Evolutionary conservation across 306 rosid species (phyloP).

Genomic region (Prunus persica): DNA sequence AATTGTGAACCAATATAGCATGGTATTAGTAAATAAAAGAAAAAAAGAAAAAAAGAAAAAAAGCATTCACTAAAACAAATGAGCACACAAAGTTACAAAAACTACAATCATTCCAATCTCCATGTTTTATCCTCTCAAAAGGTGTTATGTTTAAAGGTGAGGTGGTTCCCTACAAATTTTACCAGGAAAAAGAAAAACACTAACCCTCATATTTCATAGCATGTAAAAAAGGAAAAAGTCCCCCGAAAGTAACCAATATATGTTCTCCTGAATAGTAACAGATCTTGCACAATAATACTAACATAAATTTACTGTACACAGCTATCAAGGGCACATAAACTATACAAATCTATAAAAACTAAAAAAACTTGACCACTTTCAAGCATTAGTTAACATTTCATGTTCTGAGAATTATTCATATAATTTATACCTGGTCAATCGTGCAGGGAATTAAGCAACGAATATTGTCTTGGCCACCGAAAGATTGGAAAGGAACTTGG

Average conservation of each 20-base stretch:
- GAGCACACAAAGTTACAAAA: background rate
- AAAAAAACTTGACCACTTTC: background rate
- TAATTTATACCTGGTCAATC: constrained; percentile 73
- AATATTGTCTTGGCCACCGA: constrained; percentile 65
- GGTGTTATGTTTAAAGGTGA: background rate
- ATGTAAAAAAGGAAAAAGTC: background rate
- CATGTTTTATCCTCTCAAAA: background rate
- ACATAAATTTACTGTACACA: too few species aligned
- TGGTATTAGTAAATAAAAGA: constrained; percentile 3
- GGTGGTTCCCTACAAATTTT: background rate
- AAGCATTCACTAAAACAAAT: background rate
- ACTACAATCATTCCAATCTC: background rate
- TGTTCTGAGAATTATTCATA: background rate
- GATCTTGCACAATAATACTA: too few species aligned
- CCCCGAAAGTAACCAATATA: too few species aligned
- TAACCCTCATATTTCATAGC: background rate
- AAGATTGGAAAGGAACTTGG: constrained; percentile 94
- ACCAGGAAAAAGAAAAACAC: background rate
- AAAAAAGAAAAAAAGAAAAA: background rate
- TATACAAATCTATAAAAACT: too few species aligned
- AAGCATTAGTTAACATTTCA: background rate
- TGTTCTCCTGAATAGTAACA: too few species aligned
- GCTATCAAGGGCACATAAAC: too few species aligned
- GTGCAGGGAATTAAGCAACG: constrained; percentile 98
- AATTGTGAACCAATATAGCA: constrained; percentile 20